These are phyloP conservation scores for Effrenium voratum DNA, from an alignment of 73 alveolate species.

Conservation along the genomic window DNA sequence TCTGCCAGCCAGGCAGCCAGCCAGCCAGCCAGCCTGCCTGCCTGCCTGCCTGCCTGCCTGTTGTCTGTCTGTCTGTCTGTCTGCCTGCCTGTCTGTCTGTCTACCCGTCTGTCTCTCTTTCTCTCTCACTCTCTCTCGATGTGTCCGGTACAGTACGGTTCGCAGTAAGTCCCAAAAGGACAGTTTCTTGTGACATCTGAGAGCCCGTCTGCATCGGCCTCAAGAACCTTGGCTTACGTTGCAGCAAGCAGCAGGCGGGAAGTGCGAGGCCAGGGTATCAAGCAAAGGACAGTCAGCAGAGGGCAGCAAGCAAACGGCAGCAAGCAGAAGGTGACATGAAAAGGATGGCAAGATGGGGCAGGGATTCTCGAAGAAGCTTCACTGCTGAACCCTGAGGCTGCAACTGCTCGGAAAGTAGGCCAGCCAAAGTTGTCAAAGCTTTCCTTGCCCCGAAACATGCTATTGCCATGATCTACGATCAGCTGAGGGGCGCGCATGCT, in stretches of 20 bases:
- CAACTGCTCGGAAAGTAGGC: neutral
- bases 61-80: too few species aligned
- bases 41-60: too few species aligned
- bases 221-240: neutral
- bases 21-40: too few species aligned
- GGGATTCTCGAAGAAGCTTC: neutral
- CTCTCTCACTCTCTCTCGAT: too few species aligned
- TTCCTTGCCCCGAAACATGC: neutral
- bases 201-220: too few species aligned
- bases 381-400: neutral
- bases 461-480: neutral
- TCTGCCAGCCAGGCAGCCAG: too few species aligned
- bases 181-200: too few species aligned
- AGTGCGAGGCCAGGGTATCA: neutral
- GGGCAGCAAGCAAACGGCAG: neutral
- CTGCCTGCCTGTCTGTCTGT: too few species aligned
- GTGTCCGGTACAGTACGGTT: too few species aligned
- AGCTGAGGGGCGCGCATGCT: slow-evolving; percentile 3
- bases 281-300: neutral
- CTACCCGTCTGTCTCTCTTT: too few species aligned
- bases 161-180: too few species aligned
- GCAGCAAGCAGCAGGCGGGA: neutral
- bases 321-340: neutral
- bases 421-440: slow-evolving; percentile 11
- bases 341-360: neutral